Evolutionary conservation across 371 early-diverging fungal species (phyloP).

Genomic region (Mucor velutinosus): DNA sequence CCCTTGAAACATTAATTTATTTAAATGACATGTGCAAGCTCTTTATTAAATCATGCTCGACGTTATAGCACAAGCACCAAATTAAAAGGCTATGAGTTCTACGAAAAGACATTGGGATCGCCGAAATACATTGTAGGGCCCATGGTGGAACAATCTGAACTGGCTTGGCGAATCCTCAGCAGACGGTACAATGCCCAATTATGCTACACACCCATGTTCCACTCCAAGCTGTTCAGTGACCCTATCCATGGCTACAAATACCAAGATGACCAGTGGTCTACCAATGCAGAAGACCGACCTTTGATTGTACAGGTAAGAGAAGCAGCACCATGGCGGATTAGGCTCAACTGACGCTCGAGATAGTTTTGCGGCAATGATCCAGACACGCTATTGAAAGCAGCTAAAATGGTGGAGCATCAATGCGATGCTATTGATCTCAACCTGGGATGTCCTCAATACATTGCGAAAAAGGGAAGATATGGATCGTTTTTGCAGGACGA

Average conservation of each 20-base stretch:
- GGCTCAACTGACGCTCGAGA: neutral
- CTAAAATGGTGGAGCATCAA: constrained; percentile 71
- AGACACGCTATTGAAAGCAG: constrained; percentile 77
- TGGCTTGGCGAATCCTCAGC: constrained; percentile 89
- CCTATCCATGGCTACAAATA: constrained; percentile 55
- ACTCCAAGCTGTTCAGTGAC: constrained; percentile 79
- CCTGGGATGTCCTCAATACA: constrained; percentile 95
- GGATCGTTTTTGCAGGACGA: constrained; percentile 95
- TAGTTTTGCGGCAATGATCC: constrained; percentile 97
- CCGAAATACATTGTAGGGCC: constrained; percentile 85
- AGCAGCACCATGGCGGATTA: neutral
- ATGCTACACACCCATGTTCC: constrained; percentile 98
- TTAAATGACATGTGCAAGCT: constrained; percentile 1
- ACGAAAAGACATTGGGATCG: constrained; percentile 45
- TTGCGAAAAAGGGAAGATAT: constrained; percentile 95
- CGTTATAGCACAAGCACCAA: neutral
- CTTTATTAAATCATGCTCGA: neutral
- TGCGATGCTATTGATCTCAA: constrained; percentile 97
- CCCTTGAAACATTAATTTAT: neutral
- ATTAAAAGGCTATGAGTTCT: constrained; percentile 26
- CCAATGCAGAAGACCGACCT: constrained; percentile 72
- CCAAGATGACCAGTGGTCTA: constrained; percentile 70
- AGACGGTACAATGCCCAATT: constrained; percentile 87
- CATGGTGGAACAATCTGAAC: constrained; percentile 91
- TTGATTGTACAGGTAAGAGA: constrained; percentile 80